Conservation (phyloP, 163 green algal genomes). For the Prototheca stagnorum region DNA sequence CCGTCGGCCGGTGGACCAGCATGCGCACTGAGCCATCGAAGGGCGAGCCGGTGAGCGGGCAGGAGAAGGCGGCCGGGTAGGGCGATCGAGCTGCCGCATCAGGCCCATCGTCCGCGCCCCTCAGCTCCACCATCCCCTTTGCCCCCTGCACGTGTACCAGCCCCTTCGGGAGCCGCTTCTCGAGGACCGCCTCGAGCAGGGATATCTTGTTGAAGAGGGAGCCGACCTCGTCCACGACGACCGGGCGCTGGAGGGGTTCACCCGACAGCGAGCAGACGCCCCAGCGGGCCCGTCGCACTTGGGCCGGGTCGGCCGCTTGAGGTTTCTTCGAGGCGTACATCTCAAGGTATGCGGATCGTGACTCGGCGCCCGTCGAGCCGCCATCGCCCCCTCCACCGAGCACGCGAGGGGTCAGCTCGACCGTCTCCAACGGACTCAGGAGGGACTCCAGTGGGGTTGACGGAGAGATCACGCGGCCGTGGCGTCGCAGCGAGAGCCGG, state of each 20-base stretch:
- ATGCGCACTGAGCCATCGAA: slow-evolving; percentile 73
- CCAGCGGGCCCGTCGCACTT: slow-evolving; percentile 47
- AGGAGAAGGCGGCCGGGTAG: no score
- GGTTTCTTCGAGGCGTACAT: slow-evolving; percentile 83
- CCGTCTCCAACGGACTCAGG: slow-evolving; percentile 13
- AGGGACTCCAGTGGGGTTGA: no score
- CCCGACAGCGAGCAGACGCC: slow-evolving; percentile 62
- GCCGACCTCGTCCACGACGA: slow-evolving; percentile 70
- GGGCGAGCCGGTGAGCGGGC: slow-evolving; percentile 66
- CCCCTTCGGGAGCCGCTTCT: slow-evolving; percentile 53
- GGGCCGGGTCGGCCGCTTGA: slow-evolving; percentile 61
- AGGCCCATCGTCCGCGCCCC: no score
- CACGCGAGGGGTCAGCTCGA: slow-evolving; percentile 38
- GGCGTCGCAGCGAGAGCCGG: no score
- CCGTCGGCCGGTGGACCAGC: slow-evolving; percentile 37
- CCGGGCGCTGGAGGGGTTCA: slow-evolving; percentile 44
- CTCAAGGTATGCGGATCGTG: slow-evolving; percentile 72
- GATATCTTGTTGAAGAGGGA: slow-evolving; percentile 93
- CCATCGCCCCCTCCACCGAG: slow-evolving; percentile 83
- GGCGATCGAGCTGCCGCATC: no score
- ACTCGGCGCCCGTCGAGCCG: slow-evolving; percentile 88
- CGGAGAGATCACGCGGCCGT: no score
- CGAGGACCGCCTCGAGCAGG: slow-evolving; percentile 52
- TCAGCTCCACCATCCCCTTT: slow-evolving; percentile 44
- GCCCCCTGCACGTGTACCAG: slow-evolving; percentile 53